Percentiles rank a stretch among this genome's conserved stretches.
phyloP scores from a whole-genome alignment of 208 protist species.

The Leishmania braziliensis region DNA sequence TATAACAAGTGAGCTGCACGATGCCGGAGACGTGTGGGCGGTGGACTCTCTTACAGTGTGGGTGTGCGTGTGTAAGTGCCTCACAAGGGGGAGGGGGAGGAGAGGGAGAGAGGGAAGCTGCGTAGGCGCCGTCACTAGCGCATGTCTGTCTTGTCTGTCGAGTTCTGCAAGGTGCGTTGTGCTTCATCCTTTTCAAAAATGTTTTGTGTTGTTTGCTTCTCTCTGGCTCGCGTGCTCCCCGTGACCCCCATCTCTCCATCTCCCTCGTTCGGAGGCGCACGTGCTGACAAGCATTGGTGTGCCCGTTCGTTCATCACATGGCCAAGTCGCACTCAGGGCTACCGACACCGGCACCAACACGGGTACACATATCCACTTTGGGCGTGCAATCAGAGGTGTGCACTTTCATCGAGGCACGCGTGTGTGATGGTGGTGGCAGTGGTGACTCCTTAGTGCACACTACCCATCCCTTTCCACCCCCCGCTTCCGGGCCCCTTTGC shows the following conservation, averaged over 20 bases:
- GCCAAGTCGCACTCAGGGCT: neutral
- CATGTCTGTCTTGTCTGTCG: neutral
- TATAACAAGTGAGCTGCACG: constrained; percentile 76
- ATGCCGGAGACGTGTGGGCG: neutral
- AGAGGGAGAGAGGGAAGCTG: neutral
- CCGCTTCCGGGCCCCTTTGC: neutral
- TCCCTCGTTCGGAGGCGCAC: neutral
- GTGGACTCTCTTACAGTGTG: neutral
- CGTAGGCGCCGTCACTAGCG: neutral
- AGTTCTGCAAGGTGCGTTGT: constrained; percentile 3
- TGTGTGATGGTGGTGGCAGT: neutral
- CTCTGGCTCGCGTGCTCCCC: neutral
- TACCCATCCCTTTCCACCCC: neutral
- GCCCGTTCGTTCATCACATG: neutral
- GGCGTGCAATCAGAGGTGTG: neutral
- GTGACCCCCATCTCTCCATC: neutral
- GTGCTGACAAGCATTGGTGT: neutral
- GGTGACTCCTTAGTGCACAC: neutral
- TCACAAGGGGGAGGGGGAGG: neutral
- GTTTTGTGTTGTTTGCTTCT: neutral
- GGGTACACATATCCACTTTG: neutral
- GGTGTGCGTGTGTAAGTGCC: neutral
- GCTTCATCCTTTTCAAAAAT: constrained; percentile 6
- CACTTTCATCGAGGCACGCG: neutral
- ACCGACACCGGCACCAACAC: no score